Evolutionary conservation across 202 grass and related monocot species (phyloP), one percentile per base, ranked within the genome.

Genomic region (Cymbopogon flexuosus): DNA sequence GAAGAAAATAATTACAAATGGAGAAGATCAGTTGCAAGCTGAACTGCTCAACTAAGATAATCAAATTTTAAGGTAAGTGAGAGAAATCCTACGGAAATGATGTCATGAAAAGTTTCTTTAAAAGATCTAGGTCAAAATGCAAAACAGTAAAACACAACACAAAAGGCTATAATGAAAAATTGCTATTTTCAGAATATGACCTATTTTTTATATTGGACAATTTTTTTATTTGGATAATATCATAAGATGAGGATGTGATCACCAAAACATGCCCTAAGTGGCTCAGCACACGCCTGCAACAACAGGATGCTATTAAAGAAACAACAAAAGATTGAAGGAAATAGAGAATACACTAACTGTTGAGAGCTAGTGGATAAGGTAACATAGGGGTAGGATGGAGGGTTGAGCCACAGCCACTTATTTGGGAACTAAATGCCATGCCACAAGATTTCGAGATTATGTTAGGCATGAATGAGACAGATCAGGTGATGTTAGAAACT

Each of bases 361-460:
- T 13, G 45, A 23, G 47, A 77, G 71, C 66, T 78, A 89, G 16
- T 62, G 83, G 87, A 89, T 89, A 89, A 82, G 87, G 83, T 54
- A 82, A 42, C 73, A 68, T 74, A 82, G 37, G 78, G 87, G 73
- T 73, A 76, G 68, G 73, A 74, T 82, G 60, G 67, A 79, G 13
- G 49, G 10, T 63, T 83, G 79, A 86, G 51, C 68, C 88, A 79
- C 54, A 79, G 6, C 83, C 88, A 89, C 83, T 86, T 83, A 75
- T 89, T 84, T 83, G 78, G 15, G 46, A 23, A 42, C 74, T 86
- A 79, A 83, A 86, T 78, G 68, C 51, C 79, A 86, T 56, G 11
- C 69, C 70, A 83, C 66, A 78, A 68, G 67, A 89, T 86, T 89
- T 73, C 8, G 62, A 36, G 68, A 89, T 89, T 89, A 82, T 86